Evolutionary conservation across 768 basidiomycete genomes (phyloP), one percentile per base, ranked within the genome.

Genomic region (Harrya chromipes): DNA sequence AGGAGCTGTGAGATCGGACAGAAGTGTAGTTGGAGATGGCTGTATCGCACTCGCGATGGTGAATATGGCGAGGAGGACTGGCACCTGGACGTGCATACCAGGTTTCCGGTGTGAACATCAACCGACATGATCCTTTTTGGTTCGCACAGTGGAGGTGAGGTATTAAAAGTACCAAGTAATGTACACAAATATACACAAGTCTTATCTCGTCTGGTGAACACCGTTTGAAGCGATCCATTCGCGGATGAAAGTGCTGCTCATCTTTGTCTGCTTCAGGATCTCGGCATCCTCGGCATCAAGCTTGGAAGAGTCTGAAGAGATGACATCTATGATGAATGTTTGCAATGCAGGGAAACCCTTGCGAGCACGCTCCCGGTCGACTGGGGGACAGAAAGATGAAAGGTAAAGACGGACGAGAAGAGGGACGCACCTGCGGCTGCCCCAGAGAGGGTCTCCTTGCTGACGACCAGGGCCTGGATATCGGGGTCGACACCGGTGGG

Each of bases 171-270:
- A 16, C 2, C 33, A 33, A 6, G 33, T 33, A 29, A 29, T 33
- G 14, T 33, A 33, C 33, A 33, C 14, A 29, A 11, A 13, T 29
- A 29, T 33, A 33, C 14, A 16, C 14, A 14, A 21, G 42, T 31
- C 19, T 61, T 52, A 64, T 45, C 43, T 37, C 13, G 43, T 7
- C 10, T 46, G 27, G 41, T 40, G 42, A 21, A 35, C 12, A 11
- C n/a, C 40, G 13, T 46, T 61, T n/a, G 61, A 58, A 46, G 49
- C 82, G 53, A 99, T 86, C 93, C 94, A 95, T 56, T 86, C 76
- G 37, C 97, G 76, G 56, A 99, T 95, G 52, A 79, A 89, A 7
- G 94, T 95, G 63, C 93, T 97, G 65, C 97, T 93, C 80, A 98
- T 84, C 75, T 99, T 99, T 24, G 84, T 79, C 55, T 80, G 76